These are phyloP conservation scores for Aureobasidium sp. DNA, from an alignment of 2,329 filamentous ascomycete genomes.

Conservation along the genomic window DNA sequence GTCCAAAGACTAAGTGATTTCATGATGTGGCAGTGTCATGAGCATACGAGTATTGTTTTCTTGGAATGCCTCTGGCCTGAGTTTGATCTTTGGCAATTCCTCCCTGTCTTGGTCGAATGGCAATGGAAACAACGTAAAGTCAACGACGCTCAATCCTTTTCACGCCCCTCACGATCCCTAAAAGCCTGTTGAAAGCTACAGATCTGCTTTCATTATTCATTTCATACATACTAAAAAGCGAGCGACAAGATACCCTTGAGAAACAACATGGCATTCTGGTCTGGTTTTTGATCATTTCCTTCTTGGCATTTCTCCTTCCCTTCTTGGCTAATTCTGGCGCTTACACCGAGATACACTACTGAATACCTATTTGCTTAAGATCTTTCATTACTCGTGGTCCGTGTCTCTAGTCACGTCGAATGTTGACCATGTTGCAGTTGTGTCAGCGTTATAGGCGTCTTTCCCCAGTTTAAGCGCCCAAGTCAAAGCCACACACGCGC, in stretches of 20 bases:
- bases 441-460: not conserved
- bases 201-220: not conserved
- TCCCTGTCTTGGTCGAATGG: constrained; percentile 92
- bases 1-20: constrained; percentile 93
- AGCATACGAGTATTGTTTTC: constrained; percentile 88
- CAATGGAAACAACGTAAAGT: constrained; percentile 51
- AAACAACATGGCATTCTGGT: constrained; percentile 9
- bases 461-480: not conserved
- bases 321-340: not conserved
- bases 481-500: not conserved
- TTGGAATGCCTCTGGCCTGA: constrained; percentile 91
- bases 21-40: constrained; percentile 97
- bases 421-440: not conserved
- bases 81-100: constrained; percentile 87
- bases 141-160: constrained; percentile 24
- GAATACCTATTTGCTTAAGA: not conserved
- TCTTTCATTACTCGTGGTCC: not conserved
- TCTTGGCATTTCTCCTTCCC: not conserved
- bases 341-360: not conserved
- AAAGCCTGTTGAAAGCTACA: constrained; percentile 4
- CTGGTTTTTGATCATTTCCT: constrained; percentile 4
- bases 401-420: not conserved
- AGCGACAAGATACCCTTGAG: constrained; percentile 11
- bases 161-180: not conserved
- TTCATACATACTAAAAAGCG: constrained; percentile 1